Percentiles rank a stretch among this genome's conserved stretches.
Evolutionary conservation across 2,329 filamentous ascomycete genomes (phyloP).

Genomic region (Penicillium sp.): DNA sequence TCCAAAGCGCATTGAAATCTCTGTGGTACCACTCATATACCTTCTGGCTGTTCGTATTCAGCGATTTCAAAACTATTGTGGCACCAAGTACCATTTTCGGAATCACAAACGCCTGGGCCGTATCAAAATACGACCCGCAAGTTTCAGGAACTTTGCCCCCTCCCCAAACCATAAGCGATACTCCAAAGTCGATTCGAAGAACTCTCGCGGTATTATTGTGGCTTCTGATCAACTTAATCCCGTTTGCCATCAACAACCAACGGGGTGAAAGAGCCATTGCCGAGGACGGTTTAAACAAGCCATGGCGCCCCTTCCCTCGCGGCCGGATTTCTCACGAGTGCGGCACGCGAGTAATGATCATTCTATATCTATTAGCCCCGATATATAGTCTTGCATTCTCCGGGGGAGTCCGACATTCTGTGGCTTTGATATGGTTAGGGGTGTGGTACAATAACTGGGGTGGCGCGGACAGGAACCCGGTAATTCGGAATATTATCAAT

Average conservation of each 20-base stretch:
- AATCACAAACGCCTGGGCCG: conserved; percentile 31
- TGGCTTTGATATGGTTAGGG: conserved; percentile 7
- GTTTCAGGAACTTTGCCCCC: conserved; percentile 2
- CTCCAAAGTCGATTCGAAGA: neutral
- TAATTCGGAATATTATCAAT: conserved; percentile 34
- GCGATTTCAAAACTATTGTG: conserved; percentile 30
- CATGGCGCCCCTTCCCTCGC: conserved; percentile 35
- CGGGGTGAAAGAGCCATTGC: conserved; percentile 31
- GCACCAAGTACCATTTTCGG: conserved; percentile 32
- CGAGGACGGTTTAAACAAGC: conserved; percentile 47
- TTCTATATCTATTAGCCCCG: neutral
- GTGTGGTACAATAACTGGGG: conserved; percentile 23
- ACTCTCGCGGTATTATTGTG: conserved; percentile 4
- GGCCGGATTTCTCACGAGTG: conserved; percentile 21
- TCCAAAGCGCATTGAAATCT: neutral
- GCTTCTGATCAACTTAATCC: conserved; percentile 30
- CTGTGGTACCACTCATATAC: conserved; percentile 8
- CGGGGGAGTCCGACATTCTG: conserved; percentile 10
- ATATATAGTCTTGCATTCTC: conserved; percentile 4
- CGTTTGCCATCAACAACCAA: conserved; percentile 44
- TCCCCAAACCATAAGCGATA: neutral
- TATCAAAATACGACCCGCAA: conserved; percentile 13
- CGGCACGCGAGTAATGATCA: conserved; percentile 16
- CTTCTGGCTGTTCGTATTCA: conserved; percentile 28
- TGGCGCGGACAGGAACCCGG: conserved; percentile 28